phyloP scores from a whole-genome alignment of 2,329 filamentous ascomycete genomes.

The Ophiostoma sp. region DNA sequence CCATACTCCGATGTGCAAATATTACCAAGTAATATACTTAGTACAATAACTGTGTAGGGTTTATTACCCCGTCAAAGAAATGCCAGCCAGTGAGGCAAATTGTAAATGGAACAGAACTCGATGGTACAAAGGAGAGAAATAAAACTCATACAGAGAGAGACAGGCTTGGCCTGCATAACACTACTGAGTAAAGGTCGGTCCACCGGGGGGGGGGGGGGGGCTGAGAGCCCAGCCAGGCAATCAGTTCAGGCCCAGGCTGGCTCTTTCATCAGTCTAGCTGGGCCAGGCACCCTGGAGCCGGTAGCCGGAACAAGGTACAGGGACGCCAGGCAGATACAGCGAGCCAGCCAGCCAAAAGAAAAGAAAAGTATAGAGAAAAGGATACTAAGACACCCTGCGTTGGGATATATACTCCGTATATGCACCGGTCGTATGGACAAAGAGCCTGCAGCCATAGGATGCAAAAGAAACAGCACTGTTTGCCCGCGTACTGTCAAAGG shows the following conservation, averaged over 20 bases:
- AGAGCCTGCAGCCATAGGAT: not conserved
- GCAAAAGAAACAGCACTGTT: not conserved
- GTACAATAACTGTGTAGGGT: no score
- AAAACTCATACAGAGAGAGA: not conserved
- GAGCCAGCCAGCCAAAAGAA: constrained; percentile 1
- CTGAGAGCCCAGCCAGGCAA: not conserved
- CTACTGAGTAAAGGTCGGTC: not conserved
- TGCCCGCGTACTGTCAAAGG: not conserved
- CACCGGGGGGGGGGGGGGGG: constrained; percentile 9
- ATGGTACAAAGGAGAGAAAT: not conserved
- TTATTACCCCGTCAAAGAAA: not conserved
- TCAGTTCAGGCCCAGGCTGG: not conserved
- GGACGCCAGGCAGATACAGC: not conserved
- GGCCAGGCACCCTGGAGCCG: not conserved
- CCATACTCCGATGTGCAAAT: not conserved
- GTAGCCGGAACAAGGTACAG: not conserved
- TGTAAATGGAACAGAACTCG: not conserved
- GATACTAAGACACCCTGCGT: no score
- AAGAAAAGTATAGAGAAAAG: not conserved
- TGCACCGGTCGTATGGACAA: not conserved
- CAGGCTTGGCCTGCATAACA: constrained; percentile 3
- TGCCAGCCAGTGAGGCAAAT: not conserved
- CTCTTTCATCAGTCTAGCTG: not conserved
- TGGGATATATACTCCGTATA: no score
- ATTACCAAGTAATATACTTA: not conserved